Evolutionary conservation across 805 yeast species (phyloP).

Genomic region (Starmerella gropengiesseri): DNA sequence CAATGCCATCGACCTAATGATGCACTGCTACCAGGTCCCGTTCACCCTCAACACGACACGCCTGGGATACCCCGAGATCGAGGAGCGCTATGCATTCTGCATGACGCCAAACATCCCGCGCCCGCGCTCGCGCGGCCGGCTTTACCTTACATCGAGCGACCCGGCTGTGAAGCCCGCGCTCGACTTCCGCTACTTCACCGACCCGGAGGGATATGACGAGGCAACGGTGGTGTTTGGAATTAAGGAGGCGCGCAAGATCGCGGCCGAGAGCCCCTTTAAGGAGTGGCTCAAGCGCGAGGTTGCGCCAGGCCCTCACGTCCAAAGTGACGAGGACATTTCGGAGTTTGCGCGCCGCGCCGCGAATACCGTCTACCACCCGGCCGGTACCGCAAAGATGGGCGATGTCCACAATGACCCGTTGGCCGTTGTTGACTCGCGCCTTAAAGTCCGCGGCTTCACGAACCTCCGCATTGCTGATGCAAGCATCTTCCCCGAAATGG

Average conservation of each 20-base stretch:
- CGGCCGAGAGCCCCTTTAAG: constrained; percentile 29
- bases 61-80: constrained; percentile 12
- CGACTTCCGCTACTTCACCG: constrained; percentile 19
- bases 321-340: constrained; percentile 28
- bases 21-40: constrained; percentile 20
- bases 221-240: constrained; percentile 30
- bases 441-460: constrained; percentile 28
- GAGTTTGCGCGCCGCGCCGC: constrained; percentile 28
- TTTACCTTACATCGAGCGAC: constrained; percentile 12
- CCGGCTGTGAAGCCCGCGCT: constrained; percentile 17
- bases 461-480: constrained; percentile 30
- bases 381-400: constrained; percentile 27
- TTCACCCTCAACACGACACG: constrained; percentile 15
- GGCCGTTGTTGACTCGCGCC: constrained; percentile 29
- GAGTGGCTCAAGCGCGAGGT: constrained; percentile 27
- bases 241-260: constrained; percentile 28
- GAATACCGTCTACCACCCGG: constrained; percentile 31
- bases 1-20: constrained; percentile 15
- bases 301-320: constrained; percentile 30
- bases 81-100: constrained; percentile 16
- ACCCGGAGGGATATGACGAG: constrained; percentile 29
- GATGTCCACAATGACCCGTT: constrained; percentile 18
- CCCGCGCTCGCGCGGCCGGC: constrained; percentile 16
- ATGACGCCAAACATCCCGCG: constrained; percentile 20
- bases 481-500: constrained; percentile 29